These are phyloP conservation scores for Orobanche coerulescens DNA, from an alignment of 257 asterid genomes.

Conservation along the genomic window DNA sequence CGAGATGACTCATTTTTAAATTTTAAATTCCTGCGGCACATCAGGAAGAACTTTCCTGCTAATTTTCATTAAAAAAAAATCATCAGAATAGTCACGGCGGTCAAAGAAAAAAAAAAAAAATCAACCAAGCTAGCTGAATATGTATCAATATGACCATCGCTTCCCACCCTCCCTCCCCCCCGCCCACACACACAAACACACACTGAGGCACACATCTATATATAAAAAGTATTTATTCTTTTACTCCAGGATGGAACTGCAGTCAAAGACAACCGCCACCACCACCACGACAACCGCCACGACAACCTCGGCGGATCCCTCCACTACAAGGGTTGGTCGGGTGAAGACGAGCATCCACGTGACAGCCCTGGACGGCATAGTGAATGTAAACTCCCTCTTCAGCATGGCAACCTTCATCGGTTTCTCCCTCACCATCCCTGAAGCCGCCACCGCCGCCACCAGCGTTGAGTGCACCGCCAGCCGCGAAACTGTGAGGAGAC, in stretches of 20 bases:
- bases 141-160: no score
- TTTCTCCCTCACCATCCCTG: conserved; percentile 35
- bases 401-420: conserved; percentile 44
- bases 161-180: no score
- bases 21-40: no score
- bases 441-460: conserved; percentile 20
- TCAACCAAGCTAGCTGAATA: no score
- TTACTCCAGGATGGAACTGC: conserved; percentile 23
- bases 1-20: no score
- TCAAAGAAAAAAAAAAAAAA: no score
- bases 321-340: not conserved
- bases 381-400: conserved; percentile 51
- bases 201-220: no score
- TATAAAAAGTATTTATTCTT: no score
- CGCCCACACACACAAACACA: no score
- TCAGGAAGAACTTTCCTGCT: no score
- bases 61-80: no score
- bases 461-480: conserved; percentile 21
- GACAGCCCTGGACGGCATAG: conserved; percentile 44
- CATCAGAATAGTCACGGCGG: no score
- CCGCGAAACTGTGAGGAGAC: conserved; percentile 22
- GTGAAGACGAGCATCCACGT: conserved; percentile 37
- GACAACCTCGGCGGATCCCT: not conserved
- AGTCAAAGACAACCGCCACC: not conserved
- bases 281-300: not conserved